Evolutionary conservation across 495 filamentous ascomycete genomes (phyloP), one percentile per base, ranked within the genome.

Genomic region (Lasiosphaeriaceae sp.): DNA sequence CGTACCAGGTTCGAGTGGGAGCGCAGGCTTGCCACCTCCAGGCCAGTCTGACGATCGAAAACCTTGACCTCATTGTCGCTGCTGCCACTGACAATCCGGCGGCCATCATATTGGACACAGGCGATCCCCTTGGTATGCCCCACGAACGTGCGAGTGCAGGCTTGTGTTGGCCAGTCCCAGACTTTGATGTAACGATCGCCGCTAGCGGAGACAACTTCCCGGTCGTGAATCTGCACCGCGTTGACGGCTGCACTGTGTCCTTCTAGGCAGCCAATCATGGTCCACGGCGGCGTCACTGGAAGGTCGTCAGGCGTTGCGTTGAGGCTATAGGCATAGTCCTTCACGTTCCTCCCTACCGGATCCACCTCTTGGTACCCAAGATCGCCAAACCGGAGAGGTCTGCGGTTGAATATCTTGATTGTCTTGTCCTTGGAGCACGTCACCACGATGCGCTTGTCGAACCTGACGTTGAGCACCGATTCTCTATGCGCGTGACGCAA

Each of bases 361-460:
- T 86, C 66, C 75, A 86, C 68, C 58, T 65, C 62, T 24, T 57
- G 54, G 64, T 90, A 96, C 52, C 89, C 82, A n/a, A 80, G 65
- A 56, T 91, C 84, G 14, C 81, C 84, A 23, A 85, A 80, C 24
- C 78, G 74, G 17, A 98, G 76, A 34, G 86, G 79, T 41, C 73
- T 78, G 0, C 95, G 88, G 65, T 90, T 96, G 85, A 95, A 99
- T 11, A 97, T 82, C 64, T 96, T 97, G 73, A 99, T 94, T 0
- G 88, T 85, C 64, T 92, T 92, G 70, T 99, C 94, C 66, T 97
- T 99, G 51, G 92, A 96, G 69, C 94, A 97, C 1, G 94, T 99
- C 8, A 97, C 90, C 20, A 99, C 78, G 60, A 90, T 95, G 6
- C 89, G 83, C 58, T 90, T 83, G 62, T 96, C 91, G 66, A 97